These are phyloP conservation scores for Penicillium occitanis DNA, from an alignment of 2,329 filamentous ascomycete genomes.

Conservation along the genomic window DNA sequence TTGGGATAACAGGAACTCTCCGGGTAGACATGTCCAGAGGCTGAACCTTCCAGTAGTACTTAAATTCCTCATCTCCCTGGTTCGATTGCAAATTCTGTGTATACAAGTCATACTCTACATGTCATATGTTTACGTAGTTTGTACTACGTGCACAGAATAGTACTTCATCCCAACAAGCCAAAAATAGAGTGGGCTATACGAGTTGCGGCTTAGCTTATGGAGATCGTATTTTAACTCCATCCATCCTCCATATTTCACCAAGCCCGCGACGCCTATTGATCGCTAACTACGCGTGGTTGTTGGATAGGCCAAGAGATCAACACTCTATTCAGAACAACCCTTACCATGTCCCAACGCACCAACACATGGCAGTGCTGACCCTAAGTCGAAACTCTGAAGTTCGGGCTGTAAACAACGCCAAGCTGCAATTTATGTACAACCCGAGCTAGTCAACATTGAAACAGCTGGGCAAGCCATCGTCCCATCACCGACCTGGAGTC, in stretches of 20 bases:
- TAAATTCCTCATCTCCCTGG: background rate
- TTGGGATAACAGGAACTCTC: background rate
- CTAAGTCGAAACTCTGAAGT: background rate
- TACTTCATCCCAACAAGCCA: background rate
- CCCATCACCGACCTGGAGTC: background rate
- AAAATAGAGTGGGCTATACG: constrained; percentile 2
- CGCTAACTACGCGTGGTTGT: background rate
- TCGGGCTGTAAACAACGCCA: background rate
- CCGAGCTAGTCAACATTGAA: constrained; percentile 2
- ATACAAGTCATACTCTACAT: background rate
- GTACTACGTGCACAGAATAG: background rate
- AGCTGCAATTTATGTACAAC: constrained; percentile 1
- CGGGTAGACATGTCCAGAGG: background rate
- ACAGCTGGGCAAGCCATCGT: background rate
- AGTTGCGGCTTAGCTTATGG: constrained; percentile 4
- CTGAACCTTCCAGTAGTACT: background rate
- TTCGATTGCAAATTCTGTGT: background rate
- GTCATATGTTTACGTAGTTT: background rate
- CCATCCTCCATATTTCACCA: background rate
- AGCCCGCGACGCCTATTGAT: background rate
- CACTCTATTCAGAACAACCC: background rate
- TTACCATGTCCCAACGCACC: background rate
- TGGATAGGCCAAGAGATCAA: background rate
- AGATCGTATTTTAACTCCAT: background rate
- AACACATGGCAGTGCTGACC: background rate